Percentiles rank a stretch among this genome's conserved stretches.
phyloP scores from a whole-genome alignment of 2,329 filamentous ascomycete genomes.

The Aspergillus spinulosporus region DNA sequence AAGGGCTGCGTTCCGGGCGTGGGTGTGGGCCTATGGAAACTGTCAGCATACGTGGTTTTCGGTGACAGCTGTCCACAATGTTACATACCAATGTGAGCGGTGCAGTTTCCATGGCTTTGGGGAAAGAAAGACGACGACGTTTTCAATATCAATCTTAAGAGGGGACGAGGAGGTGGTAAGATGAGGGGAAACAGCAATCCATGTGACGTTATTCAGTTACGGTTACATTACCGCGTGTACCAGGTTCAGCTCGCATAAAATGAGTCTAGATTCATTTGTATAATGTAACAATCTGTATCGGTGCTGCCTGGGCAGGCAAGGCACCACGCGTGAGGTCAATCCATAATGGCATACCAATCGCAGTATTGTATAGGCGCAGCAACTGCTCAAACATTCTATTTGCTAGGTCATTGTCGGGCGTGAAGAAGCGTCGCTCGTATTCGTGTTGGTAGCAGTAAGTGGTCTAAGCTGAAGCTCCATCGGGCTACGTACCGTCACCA shows the following conservation, averaged over 20 bases:
- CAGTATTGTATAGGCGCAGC: no score
- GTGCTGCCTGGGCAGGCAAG: constrained; percentile 1
- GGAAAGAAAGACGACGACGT: neutral
- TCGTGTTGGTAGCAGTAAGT: constrained; percentile 2
- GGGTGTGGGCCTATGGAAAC: constrained; percentile 69
- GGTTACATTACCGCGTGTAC: constrained; percentile 18
- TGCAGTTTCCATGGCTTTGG: constrained; percentile 64
- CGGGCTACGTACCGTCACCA: neutral
- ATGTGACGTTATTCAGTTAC: constrained; percentile 14
- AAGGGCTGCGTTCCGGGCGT: constrained; percentile 78
- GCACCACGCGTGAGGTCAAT: neutral
- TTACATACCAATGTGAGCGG: constrained; percentile 62
- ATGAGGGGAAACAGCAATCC: neutral
- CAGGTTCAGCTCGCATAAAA: neutral
- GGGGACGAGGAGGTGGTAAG: neutral
- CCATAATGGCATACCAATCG: neutral
- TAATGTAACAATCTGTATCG: neutral
- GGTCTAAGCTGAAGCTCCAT: neutral
- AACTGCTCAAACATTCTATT: neutral
- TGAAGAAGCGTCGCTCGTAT: constrained; percentile 1
- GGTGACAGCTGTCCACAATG: neutral
- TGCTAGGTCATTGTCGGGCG: neutral
- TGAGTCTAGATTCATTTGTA: neutral
- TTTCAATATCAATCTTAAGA: neutral
- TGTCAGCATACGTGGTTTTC: constrained; percentile 14